Percentiles rank a stretch among this genome's conserved stretches.
Evolutionary conservation across 805 yeast species (phyloP).

Genomic region (Blastobotrys parvus): DNA sequence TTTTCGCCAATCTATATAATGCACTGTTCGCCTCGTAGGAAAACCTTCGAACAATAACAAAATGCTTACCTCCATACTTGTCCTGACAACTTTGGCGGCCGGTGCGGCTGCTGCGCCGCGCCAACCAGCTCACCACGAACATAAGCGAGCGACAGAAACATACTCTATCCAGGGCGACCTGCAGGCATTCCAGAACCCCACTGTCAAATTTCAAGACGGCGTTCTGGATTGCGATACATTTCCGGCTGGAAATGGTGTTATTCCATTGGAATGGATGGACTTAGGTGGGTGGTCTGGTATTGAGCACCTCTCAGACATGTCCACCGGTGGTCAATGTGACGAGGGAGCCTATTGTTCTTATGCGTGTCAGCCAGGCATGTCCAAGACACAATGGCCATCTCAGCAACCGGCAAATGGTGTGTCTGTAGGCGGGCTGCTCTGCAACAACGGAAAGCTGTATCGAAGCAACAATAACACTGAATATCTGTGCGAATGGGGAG

Average conservation of each 20-base stretch:
- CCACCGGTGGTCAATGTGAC: conserved; percentile 55
- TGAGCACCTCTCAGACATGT: conserved; percentile 42
- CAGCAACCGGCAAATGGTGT: conserved; percentile 81
- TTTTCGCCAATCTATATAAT: no score
- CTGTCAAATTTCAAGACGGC: conserved; percentile 64
- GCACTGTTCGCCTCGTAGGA: no score
- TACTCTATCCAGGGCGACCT: conserved; percentile 56
- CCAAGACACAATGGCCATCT: conserved; percentile 96
- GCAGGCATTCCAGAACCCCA: conserved; percentile 46
- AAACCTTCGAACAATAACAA: no score
- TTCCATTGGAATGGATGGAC: conserved; percentile 60
- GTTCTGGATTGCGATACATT: conserved; percentile 53
- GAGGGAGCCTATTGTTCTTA: conserved; percentile 95
- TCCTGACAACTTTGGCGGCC: conserved; percentile 24
- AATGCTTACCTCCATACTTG: neutral
- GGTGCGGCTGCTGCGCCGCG: conserved; percentile 32
- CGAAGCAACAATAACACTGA: conserved; percentile 60
- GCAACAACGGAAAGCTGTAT: conserved; percentile 80
- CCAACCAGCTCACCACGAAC: conserved; percentile 42
- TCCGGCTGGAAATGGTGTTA: conserved; percentile 80
- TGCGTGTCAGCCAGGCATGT: conserved; percentile 98
- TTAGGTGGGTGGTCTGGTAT: conserved; percentile 83
- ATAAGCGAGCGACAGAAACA: conserved; percentile 39
- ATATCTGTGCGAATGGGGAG: conserved; percentile 85
- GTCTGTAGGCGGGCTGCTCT: conserved; percentile 86